Evolutionary conservation across 768 basidiomycete genomes (phyloP), one percentile per base, ranked within the genome.

Genomic region (Holtermanniella nyarrowii): DNA sequence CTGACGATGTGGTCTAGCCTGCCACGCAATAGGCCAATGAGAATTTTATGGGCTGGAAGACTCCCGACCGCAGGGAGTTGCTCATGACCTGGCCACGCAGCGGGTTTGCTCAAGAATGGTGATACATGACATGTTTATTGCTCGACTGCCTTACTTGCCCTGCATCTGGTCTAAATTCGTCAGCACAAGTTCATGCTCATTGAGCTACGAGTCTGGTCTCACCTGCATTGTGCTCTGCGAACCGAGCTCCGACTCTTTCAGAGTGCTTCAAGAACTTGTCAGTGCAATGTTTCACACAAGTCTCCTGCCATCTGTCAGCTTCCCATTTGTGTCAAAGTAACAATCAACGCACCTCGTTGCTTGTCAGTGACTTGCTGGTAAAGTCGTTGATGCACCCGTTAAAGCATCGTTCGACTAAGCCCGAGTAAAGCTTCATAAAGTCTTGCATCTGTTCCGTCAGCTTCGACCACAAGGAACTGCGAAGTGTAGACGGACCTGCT

Each of bases 261-360:
- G 89, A 89, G 69, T 95, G 88, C 70, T 95, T 95, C 66, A 97
- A 75, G 76, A 95, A 96, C 74, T 97, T 99, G 77, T 96, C 93
- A 20, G 89, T 79, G 75, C 93, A 99, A 75, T 91, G 88, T 72
- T 81, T 77, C 44, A 93, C 81, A 69, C 93, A 99, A 59, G 81
- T 79, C 63, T 86, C 85, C 90, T 97, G 42, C 2, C 7, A 10
- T 48, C 4, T 7, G 31, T 37, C 31, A 37, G 31, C 31, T 37
- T 16, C 31, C 10, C 10, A 7, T 7, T 37, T 37, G 31, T 16
- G 10, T 48, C 3, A n/a, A 25, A 26, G 4, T 18, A 11, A 5
- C 22, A 10, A 26, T n/a, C 7, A 12, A 57, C 66, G 52, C 31
- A 86, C 91, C 83, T 97, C 93, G 77, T 95, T 95, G 25, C 83